A percentile compares a stretch with the other conserved stretches of the same genome.
Conservation (phyloP, 2,329 filamentous ascomycete genomes). For the Pseudocercospora macadamiae region DNA sequence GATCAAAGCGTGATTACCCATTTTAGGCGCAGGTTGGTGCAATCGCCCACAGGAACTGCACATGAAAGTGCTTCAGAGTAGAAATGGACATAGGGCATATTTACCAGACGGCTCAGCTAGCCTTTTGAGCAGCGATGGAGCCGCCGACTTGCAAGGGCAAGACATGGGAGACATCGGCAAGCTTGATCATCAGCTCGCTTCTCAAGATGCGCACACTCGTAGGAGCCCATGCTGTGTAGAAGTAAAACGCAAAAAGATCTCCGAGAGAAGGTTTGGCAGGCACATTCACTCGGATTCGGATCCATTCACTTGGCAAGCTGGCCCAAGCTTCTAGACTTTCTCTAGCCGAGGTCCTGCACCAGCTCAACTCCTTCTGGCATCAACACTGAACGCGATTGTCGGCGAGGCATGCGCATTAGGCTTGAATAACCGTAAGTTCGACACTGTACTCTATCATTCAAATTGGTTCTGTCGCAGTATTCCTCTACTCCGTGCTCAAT, state of each 20-base stretch:
- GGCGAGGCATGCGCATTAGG: not conserved
- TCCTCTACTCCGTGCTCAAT: not conserved
- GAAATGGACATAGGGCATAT: not conserved
- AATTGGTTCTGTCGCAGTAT: too few relatives aligned
- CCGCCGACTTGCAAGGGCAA: not conserved
- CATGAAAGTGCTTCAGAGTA: not conserved
- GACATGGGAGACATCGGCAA: not conserved
- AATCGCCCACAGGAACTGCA: not conserved
- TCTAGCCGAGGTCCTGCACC: not conserved
- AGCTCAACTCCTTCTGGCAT: not conserved
- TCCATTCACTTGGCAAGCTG: not conserved
- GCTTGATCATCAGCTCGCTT: not conserved
- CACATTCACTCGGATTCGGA: not conserved
- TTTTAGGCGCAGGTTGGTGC: not conserved
- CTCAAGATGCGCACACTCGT: too few relatives aligned
- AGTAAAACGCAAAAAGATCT: not conserved
- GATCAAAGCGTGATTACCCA: conserved; percentile 34
- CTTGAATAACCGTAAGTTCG: not conserved
- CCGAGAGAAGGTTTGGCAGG: not conserved
- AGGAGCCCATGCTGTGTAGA: too few relatives aligned
- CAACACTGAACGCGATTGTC: not conserved
- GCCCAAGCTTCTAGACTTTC: not conserved
- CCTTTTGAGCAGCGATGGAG: not conserved
- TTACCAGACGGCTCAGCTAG: too few relatives aligned
- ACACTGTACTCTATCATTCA: too few relatives aligned